Evolutionary conservation across 352 stramenopile genomes (phyloP), one percentile per base, ranked within the genome.

Genomic region (Phytopythium litorale): DNA sequence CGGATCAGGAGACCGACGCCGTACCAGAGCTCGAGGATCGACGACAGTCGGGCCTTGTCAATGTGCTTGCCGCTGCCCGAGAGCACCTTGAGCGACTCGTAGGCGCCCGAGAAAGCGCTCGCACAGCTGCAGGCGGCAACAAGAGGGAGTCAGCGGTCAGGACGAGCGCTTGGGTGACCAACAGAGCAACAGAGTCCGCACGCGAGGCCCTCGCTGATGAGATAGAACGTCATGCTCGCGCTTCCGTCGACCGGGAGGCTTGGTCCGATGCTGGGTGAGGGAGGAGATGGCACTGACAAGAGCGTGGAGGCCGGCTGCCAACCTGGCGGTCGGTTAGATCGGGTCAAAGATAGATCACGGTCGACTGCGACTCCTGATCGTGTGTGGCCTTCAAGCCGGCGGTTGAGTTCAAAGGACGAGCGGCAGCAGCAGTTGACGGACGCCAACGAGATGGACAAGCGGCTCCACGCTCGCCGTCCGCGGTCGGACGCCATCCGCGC

Each of bases 31-130:
- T 91, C 77, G 30, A 91, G 71, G 33, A 89, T 79, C 42, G 62
- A 60, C 45, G 72, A 67, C 19, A 89, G 67, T 13, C 72, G 81
- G 9, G 70, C 59, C 0, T 67, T 79, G 25, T 91, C 79, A 8
- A 85, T 58, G 28, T 76, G 75, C 57, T 87, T 87, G 53, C 86
- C 70, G 19, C 75, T 71, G 15, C 72, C 76, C 16, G 79, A 83
- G 38, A 91, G 74, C 53, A 81, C 73, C 63, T 89, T 91, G 52
- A 91, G 79, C 32, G 81, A 91, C 63, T 88, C 75, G 43, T 91
- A 91, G 18, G 72, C 73, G 2, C 79, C 79, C 2, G 75, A 87
- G 61, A 86, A 82, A 46, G 86, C 76, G 33, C 75, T 69, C 25
- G 77, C 65, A 55, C 77, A 91, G 1, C 81, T 91, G 37, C 19